Base-by-base conservation (phyloP, 2,329 filamentous ascomycete species). In the Neurospora sp. region DNA sequence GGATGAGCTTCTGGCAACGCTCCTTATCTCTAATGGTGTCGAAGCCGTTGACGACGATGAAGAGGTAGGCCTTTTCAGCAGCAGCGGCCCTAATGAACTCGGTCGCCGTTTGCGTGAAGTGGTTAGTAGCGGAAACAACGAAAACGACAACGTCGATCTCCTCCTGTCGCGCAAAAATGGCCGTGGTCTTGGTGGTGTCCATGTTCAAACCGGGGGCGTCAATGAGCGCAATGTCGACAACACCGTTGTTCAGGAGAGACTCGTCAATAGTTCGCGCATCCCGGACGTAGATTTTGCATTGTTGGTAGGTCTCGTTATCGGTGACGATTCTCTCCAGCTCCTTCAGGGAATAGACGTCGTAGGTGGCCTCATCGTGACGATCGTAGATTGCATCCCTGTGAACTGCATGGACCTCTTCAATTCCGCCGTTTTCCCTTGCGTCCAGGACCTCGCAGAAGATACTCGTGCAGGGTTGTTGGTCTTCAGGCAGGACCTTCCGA, bases 111-210 rank as follows among this genome's bases (percentile, higher is more conserved):
- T 97, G 89, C 0, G 96, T 99, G 78, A 99, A 98, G 80, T 99
- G 96, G 74, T 99, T 99, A 36, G 95, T 93, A 2, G 96, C 96
- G 11, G 94, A 97, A 5, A 99, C 96, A 40, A 99, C 96, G 76
- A 99, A 99, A 0, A 99, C 94, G 0, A 99, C 96, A 0, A 99
- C 96, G 76, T 99, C 96, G 73, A 99, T 99, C 81, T 99, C 96
- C 79, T 99, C 96, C 78, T 99, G 96, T 70, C 96, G 87, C 33
- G 96, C 96, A 79, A 99, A 99, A 6, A 99, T 92, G 23, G 96
- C 96, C 1, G 96, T 99, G 0, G 96, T 99, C 82, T 98, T 97
- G 66, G 97, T 89, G 1, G 95, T 98, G 79, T 99, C 95, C 28
- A 92, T 93, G 80, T 99, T 99, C 68, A 99, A 85, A 38, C 96